Conservation (phyloP, 177 flowering plant genomes). For the Vitis hybrid region DNA sequence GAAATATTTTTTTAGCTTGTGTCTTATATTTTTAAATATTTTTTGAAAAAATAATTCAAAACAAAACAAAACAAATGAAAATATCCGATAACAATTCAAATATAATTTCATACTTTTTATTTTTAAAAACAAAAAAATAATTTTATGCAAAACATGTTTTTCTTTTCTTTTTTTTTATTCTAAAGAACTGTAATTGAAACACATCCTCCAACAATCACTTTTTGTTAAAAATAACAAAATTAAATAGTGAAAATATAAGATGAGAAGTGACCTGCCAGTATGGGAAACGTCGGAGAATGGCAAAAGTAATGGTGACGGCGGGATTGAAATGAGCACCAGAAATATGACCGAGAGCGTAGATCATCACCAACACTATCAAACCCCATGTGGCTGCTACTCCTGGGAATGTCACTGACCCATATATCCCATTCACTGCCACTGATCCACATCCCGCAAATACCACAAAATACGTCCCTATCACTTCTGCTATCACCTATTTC, state of each 20-base stretch:
- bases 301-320: constrained; percentile 45
- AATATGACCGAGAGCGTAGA: constrained; percentile 48
- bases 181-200: no score
- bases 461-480: constrained; percentile 47
- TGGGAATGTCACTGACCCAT: constrained; percentile 37
- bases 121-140: no score
- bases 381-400: constrained; percentile 55
- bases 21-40: no score
- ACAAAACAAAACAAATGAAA: no score
- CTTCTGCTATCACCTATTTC: constrained; percentile 43
- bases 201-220: neutral
- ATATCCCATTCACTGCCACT: constrained; percentile 36
- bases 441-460: constrained; percentile 54
- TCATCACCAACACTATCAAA: constrained; percentile 46
- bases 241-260: neutral
- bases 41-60: no score
- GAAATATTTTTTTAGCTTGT: no score
- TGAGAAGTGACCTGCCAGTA: constrained; percentile 21
- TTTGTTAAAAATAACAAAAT: neutral
- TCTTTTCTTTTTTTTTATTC: no score
- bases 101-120: no score
- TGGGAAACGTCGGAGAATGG: constrained; percentile 34
- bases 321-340: constrained; percentile 67
- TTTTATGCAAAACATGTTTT: no score
- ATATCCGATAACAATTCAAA: no score